Percentiles rank a stretch among this genome's conserved stretches.
These are phyloP conservation scores for Aspergillus pseudonomiae DNA, from an alignment of 2,329 filamentous ascomycete species.

Conservation along the genomic window DNA sequence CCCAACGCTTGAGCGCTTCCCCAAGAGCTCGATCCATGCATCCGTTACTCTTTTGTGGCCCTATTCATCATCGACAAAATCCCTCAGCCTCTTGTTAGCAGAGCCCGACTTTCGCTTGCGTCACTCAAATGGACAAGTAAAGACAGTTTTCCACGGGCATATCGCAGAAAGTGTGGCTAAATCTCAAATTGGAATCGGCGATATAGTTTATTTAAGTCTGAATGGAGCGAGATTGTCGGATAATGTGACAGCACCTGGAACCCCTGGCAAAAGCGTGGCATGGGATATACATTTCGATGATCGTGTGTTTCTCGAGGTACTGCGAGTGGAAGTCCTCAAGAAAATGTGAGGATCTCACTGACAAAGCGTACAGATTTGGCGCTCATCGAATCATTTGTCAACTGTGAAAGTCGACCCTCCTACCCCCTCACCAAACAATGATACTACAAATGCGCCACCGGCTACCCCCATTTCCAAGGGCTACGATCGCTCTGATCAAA, in stretches of 20 bases:
- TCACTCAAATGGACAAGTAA: conserved; percentile 75
- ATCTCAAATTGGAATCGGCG: conserved; percentile 73
- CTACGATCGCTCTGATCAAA: conserved; percentile 15
- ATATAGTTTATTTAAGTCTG: conserved; percentile 71
- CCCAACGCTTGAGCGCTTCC: conserved; percentile 34
- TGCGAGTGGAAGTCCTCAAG: neutral
- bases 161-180: conserved; percentile 71
- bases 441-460: conserved; percentile 23
- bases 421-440: conserved; percentile 25
- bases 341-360: neutral
- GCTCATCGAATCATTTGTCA: conserved; percentile 26
- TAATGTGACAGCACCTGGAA: conserved; percentile 54
- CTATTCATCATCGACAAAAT: conserved; percentile 75
- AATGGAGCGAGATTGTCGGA: conserved; percentile 68
- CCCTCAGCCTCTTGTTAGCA: conserved; percentile 77
- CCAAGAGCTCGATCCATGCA: conserved; percentile 59
- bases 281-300: conserved; percentile 58
- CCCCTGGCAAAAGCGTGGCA: conserved; percentile 59
- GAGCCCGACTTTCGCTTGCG: conserved; percentile 84
- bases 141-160: conserved; percentile 71
- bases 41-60: conserved; percentile 88
- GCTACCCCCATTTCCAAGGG: conserved; percentile 30
- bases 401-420: conserved; percentile 58
- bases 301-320: conserved; percentile 40
- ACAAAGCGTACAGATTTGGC: conserved; percentile 26